A percentile compares a stretch with the other conserved stretches of the same genome.
phyloP scores from a whole-genome alignment of 495 filamentous ascomycete species.

The Cercophora newfieldiana region DNA sequence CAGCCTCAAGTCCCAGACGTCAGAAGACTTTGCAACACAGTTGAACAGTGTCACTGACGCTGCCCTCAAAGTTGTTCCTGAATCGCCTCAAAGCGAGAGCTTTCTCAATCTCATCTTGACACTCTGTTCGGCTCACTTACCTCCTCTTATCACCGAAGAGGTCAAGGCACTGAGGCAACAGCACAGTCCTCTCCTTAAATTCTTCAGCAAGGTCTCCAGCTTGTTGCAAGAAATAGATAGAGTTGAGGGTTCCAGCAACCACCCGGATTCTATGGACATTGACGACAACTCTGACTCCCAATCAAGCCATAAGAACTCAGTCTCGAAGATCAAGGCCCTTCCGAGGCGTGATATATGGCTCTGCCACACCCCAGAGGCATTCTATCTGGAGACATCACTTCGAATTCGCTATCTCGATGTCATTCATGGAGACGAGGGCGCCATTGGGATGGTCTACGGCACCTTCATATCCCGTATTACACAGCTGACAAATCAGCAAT shows the following conservation, averaged over 20 bases:
- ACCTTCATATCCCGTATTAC: slow-evolving; percentile 60
- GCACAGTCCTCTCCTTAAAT: slow-evolving; percentile 34
- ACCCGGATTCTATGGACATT: slow-evolving; percentile 71
- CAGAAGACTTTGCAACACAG: slow-evolving; percentile 40
- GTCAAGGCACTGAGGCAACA: slow-evolving; percentile 34
- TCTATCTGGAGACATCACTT: slow-evolving; percentile 45
- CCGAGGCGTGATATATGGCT: slow-evolving; percentile 51
- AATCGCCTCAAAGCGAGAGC: slow-evolving; percentile 35
- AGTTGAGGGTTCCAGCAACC: slow-evolving; percentile 28
- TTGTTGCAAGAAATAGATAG: slow-evolving; percentile 46
- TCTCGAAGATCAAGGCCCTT: slow-evolving; percentile 35
- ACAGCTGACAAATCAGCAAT: slow-evolving; percentile 57
- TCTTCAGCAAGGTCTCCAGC: slow-evolving; percentile 44
- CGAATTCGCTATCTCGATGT: slow-evolving; percentile 43
- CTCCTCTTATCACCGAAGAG: slow-evolving; percentile 32
- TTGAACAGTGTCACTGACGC: slow-evolving; percentile 36
- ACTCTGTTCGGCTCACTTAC: slow-evolving; percentile 40
- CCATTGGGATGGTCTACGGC: slow-evolving; percentile 39
- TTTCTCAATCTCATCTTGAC: slow-evolving; percentile 39
- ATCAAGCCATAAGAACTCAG: slow-evolving; percentile 45
- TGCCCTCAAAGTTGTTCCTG: slow-evolving; percentile 35
- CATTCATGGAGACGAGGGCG: slow-evolving; percentile 36
- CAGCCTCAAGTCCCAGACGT: slow-evolving; percentile 41
- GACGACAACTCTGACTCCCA: slow-evolving; percentile 68
- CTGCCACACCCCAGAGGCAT: slow-evolving; percentile 47